Base-by-base conservation (phyloP, 768 basidiomycete genomes). In the Termitomyces sp. region DNA sequence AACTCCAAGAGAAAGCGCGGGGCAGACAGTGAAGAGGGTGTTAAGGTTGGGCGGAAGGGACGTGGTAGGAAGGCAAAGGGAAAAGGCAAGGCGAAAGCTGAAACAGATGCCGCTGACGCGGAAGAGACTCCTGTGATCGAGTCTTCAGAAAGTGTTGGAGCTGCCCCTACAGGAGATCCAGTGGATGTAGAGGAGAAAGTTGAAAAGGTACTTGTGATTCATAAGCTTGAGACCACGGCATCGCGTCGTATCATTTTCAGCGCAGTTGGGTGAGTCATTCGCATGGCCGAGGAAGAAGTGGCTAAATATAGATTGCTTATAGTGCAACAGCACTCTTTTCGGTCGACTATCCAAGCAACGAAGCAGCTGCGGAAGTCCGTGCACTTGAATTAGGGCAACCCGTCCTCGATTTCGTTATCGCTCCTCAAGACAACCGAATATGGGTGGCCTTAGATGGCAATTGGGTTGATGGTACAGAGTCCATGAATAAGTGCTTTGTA, bases 291-390 rank as follows among this genome's bases (percentile, higher is more conserved):
- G n/a, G 37, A 32, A 45, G 6, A n/a, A n/a, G 36, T 10, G 39
- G 36, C 34, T 39, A 10, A 13, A 43, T 24, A 2, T 30, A n/a
- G n/a, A 7, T 22, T 36, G 22, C 47, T 26, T 40, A 48, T 55
- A 93, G 91, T 20, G 82, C 84, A 3, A 85, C 86, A 1, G 89
- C 90, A 0, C 64, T 93, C 10, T 93, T 91, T 69, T 76, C 71
- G 49, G 71, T 68, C 62, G 57, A 72, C 64, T 71, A 69, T 68
- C 59, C 72, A 56, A 48, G 60, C 45, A 47, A 62, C 40, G 53
- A 64, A 60, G 44, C 62, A 3, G 13, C 63, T 40, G 59, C 55
- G 26, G 61, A 57, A 13, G 27, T 63, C 27, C 55, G 50, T 13
- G 53, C 62, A 16, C 63, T 69, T 45, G 69, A 69, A 50, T 43